Base-by-base conservation (phyloP, 1,284 basidiomycete genomes). In the Volvariella surrecta region DNA sequence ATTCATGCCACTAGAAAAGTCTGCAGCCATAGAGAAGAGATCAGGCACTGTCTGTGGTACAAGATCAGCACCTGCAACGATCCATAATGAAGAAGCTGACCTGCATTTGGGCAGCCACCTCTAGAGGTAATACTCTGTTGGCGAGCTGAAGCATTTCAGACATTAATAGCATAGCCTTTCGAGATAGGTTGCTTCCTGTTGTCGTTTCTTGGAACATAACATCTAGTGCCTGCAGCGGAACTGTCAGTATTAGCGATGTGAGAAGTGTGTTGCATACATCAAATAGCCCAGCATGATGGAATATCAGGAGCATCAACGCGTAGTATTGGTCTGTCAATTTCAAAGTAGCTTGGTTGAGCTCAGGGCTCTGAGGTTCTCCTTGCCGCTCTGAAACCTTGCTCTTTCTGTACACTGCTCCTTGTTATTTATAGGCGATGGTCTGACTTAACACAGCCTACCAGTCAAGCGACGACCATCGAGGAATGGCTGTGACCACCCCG, bases 271-370 rank as follows among this genome's bases (percentile, higher is more conserved):
- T 20, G 59, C 76, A 51, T 50, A 92, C 91, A 59, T 94, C 90
- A 32, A 92, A 66, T 1, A 99, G 65, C 7, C 94, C 95, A 1
- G 89, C 84, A 52, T 94, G 86, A 11, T 86, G 79, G 47, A 98
- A 82, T 3, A 97, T 77, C 10, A 90, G 71, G 6, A 98, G 73
- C 2, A 99, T 67, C n/a, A 99, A 70, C 0, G 88, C 86, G 37
- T 95, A 79, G 58, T 92, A 99, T 56, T 99, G 95, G 56, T 98
- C 93, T 2, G 92, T 85, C 4, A 98, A 64, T 53, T 88, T 94
- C 32, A 92, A 64, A 7, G 76, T 72, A 50, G 82, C 76, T 32
- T 76, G 65, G 4, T 67, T 61, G 50, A 74, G 73, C 45, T 78
- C 78, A 11, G 51, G 47, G 48, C 63, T 43, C 48, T 66, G 61